A percentile compares a stretch with the other conserved stretches of the same genome.
phyloP scores from a whole-genome alignment of 164 flowering plant species.

The Macadamia integrifolia region DNA sequence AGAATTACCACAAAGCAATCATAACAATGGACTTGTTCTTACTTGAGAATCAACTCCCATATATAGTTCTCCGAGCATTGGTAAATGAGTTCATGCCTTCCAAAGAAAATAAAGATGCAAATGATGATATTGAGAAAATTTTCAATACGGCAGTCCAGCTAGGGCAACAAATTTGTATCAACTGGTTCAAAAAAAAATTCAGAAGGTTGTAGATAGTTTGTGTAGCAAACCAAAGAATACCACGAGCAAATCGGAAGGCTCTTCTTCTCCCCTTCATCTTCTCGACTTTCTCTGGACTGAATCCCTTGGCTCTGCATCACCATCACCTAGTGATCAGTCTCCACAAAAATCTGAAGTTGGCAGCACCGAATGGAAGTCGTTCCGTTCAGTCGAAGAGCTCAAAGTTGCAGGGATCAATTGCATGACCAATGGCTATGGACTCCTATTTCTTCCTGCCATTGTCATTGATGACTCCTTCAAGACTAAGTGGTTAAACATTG shows the following conservation, averaged over 20 bases:
- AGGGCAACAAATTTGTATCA: too few species aligned
- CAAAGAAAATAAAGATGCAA: neutral
- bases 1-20: neutral
- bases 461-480: conserved; percentile 3
- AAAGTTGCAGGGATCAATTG: conserved; percentile 1
- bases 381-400: conserved; percentile 9
- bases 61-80: neutral
- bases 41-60: neutral
- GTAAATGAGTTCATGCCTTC: neutral
- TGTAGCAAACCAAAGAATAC: too few species aligned
- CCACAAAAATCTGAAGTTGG: too few species aligned
- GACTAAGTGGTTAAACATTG: conserved; percentile 2
- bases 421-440: neutral
- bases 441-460: neutral
- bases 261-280: conserved; percentile 1
- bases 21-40: neutral
- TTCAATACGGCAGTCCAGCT: too few species aligned
- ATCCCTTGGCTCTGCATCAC: neutral
- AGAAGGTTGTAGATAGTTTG: too few species aligned
- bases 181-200: too few species aligned
- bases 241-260: too few species aligned
- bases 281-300: conserved; percentile 4
- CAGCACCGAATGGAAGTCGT: too few species aligned
- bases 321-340: too few species aligned
- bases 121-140: too few species aligned